These are phyloP conservation scores for Chlorella sp. DNA, from an alignment of 139 green algal genomes.

Conservation along the genomic window DNA sequence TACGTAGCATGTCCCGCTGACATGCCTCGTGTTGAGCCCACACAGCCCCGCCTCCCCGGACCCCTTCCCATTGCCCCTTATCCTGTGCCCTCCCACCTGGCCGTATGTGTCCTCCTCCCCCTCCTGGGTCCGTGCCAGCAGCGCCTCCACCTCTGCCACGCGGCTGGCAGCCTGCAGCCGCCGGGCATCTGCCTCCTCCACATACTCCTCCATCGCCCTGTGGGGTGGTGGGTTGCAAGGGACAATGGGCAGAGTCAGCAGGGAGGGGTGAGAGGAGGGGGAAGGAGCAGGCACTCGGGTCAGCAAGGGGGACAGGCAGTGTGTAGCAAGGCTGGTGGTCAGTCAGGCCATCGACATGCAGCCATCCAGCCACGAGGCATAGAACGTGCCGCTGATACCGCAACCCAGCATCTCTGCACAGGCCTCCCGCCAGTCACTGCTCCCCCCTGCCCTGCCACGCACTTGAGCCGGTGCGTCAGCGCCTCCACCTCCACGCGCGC, in stretches of 20 bases:
- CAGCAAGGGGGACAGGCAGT: neutral
- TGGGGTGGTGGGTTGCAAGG: neutral
- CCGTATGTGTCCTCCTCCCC: conserved; percentile 30
- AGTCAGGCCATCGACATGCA: too few relatives aligned
- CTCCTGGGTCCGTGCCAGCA: neutral
- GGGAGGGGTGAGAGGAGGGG: neutral
- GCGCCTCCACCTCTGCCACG: conserved; percentile 20
- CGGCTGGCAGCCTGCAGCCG: neutral
- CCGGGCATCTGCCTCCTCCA: conserved; percentile 38
- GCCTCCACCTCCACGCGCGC: conserved; percentile 50
- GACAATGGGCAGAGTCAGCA: neutral
- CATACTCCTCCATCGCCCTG: conserved; percentile 44
- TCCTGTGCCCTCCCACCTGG: neutral
- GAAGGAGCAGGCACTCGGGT: too few relatives aligned
- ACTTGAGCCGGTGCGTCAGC: conserved; percentile 37
- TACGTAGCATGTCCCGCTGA: too few relatives aligned
- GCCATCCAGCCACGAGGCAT: too few relatives aligned
- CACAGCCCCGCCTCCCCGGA: too few relatives aligned
- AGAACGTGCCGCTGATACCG: too few relatives aligned
- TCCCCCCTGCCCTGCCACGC: neutral
- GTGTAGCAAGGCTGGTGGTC: too few relatives aligned
- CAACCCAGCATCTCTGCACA: too few relatives aligned
- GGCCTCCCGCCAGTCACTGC: neutral
- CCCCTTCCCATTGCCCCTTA: too few relatives aligned
- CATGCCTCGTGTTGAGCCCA: too few relatives aligned